Base-by-base conservation (phyloP, 129 eudicot species). In the Lactuca sativa region DNA sequence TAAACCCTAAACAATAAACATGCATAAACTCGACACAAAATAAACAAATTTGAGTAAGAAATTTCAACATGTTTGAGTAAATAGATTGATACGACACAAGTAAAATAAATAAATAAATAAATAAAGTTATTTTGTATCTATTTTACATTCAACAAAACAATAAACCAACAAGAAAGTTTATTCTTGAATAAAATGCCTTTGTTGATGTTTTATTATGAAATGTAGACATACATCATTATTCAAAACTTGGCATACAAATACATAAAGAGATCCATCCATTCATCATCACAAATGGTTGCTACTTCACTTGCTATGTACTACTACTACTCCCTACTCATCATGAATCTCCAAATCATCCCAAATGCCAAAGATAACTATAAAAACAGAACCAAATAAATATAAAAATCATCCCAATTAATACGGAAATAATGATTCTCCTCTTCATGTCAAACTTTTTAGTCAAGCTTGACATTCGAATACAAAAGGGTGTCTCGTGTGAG, bases 401-500 rank as follows among this genome's bases (percentile, higher is more conserved):
- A 5, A 69, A 69, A 36, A 37, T 69, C 38, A 4, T 15, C 54
- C 4, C 3, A 66, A 67, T 9, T 14, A 12, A 44, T 6, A 48
- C n/a, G 5, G 56, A 31, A 66, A 30, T 58, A 47, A 66, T 51
- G 5, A 51, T 37, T 69, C 66, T 69, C 66, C 55, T 7, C 66
- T 32, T 17, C 65, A 6, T 9, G 55, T 17, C 30, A 59, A 59
- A 56, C 60, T 32, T 9, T 12, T 84, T 56, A 90, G 81, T 90
- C 95, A 5, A 87, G 97, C 84, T 87, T 90, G 59, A 90, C 97
- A 73, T 90, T 87, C 10, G 92, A 85, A 73, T 90, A 90, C 66
- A 87, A 69, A 75, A 90, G 91, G 21, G 95, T 90, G 60, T 90
- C 97, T 84, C 78, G 83, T 30, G 97, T 90, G 68, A 90, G 69